Evolutionary conservation across 306 rosid species (phyloP), one percentile per base, ranked within the genome.

Genomic region (Purshia tridentata): DNA sequence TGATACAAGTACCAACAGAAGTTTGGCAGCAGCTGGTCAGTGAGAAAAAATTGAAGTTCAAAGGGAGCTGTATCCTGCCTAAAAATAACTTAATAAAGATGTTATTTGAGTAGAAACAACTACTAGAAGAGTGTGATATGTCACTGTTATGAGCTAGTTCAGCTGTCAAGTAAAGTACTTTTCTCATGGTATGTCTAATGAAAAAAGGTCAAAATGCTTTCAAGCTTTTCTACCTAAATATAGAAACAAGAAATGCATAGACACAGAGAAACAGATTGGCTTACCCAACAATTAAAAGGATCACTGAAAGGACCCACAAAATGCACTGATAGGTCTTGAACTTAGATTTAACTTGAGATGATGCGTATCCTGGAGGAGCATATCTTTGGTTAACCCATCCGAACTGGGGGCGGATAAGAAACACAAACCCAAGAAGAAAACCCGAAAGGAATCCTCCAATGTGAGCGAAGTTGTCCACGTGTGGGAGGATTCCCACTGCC

Each of bases 401-500:
- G 29, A 91, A 91, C 80, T 94, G 98, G 22, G 98, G 98, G 42
- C 98, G 98, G 71, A 91, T 89, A 69, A 94, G 77, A 84, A 94
- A 91, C 86, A 94, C 97, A 77, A 94, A 91, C 67, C 98, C 98
- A 6, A 94, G 88, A 73, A 94, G 87, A 81, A 91, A 89, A 15
- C 98, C 97, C 4, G 98, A 80, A 71, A 94, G 66, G 56, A 94
- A 94, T 80, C 98, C 98, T 73, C 98, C 98, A 48, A 94, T 88
- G 73, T 94, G 98, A 64, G 98, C 98, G 75, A 94, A 94, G 78
- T 94, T 94, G 84, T 94, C 98, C 77, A 94, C 90, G 9, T 89
- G 97, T 73, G 98, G 98, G 60, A 93, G 97, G 73, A 91, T 89
- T 69, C 98, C 98, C 70, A 94, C 93, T 4, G 89, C 98, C 80